Evolutionary conservation across 805 yeast genomes (phyloP), one percentile per base, ranked within the genome.

Genomic region (Kodamaea neixiangensis): DNA sequence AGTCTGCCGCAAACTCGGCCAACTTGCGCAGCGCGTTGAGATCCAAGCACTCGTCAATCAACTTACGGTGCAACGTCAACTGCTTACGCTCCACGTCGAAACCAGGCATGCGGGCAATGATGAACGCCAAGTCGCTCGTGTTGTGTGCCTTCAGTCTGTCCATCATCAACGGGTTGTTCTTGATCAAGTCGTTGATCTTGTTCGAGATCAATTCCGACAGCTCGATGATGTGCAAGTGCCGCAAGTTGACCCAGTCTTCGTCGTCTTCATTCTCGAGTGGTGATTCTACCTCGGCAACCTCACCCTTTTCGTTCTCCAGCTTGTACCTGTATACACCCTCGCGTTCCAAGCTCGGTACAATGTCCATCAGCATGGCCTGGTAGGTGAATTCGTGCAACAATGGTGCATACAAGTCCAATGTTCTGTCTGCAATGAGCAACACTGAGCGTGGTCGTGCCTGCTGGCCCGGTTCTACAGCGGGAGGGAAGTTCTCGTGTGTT

Each of bases 351-450:
- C 69, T 62, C 25, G 70, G 71, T 1, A 78, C 77, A 21, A 86
- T 68, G 66, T 93, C 99, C 71, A 86, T 86, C 15, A 92, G 87
- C 88, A 92, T 85, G 3, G 97, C 92, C 68, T 93, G 96, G 67
- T 92, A 94, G 19, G 86, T 81, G 67, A 92, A 89, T 64, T 90
- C 97, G 66, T 94, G 98, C 49, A 92, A 68, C 44, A 94, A 65
- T 0, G 97, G 97, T 5, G 94, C 87, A 59, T 81, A 81, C 45
- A 87, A 72, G 65, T 96, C 99, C 64, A 91, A 64, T 1, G 96
- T 78, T 54, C 99, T 77, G 67, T 94, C 99, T 1, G 88, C 75
- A 15, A 94, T 81, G 31, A 94, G 67, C 56, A 93, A 76, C 0
- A 88, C 76, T 0, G 97, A 79, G 54, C 94, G 76, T 17, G 89